Base-by-base conservation (phyloP, 257 asterid genomes). In the Solanum stenotomum region DNA sequence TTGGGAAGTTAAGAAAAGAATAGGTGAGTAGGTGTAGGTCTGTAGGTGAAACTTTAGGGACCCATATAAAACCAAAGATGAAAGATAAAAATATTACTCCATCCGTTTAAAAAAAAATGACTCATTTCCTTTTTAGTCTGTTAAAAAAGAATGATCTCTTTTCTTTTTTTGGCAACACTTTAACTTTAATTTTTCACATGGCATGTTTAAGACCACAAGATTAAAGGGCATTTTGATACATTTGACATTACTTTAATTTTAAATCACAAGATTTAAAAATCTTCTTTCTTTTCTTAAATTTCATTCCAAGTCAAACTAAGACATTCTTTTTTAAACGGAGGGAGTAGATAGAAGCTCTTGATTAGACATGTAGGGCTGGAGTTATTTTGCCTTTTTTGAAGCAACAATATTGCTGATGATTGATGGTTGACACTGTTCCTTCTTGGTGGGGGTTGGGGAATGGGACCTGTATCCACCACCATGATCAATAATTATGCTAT, bases 301-400 rank as follows among this genome's bases (percentile, higher is more conserved):
- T 1, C 9, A 0, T 35, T 35, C 8, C 38, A 35, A 35, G 2
- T 35, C 9, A 35, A 35, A 35, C 0, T 35, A 35, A 1, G 8
- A 35, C 38, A 35, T 35, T 35, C 38, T 35, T 35, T 35, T 35
- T 35, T 1, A 35, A 35, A 35, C 38, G 42, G 42, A 42, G 46
- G 0, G 42, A 82, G 20, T 31, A 85, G 81, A 40, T 67, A 46
- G 84, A 42, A 46, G 84, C 13, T 42, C 44, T 34, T 31, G 88
- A 86, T 87, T 85, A 23, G 61, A 49, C 86, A 61, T 34, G 79
- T 87, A 86, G 87, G 83, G 77, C 10, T 84, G 42, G 38, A 37
- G 70, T 6, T 78, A 65, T 49, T 56, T 31, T 56, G 29, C 78
- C 88, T 44, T 86, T 86, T 86, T 10, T 46, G 71, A 86, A 86